Conservation (phyloP, 140 eudicot genomes). For the Oenanthe javanica region DNA sequence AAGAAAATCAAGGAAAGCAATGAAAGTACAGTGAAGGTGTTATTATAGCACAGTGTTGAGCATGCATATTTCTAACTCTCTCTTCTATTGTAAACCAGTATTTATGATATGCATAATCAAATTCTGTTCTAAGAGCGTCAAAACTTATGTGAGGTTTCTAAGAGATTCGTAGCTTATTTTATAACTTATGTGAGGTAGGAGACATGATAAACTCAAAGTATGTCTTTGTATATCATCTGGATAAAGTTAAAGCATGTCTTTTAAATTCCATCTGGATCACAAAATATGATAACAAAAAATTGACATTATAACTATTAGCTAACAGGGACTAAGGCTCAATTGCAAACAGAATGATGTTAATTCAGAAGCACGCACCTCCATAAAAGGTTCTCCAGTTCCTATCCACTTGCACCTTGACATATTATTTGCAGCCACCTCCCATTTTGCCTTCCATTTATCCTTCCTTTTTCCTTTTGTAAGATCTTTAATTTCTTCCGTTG, state of each 20-base stretch:
- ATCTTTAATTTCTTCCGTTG: slow-evolving; percentile 38
- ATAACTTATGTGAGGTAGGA: not conserved
- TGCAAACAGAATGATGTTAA: not conserved
- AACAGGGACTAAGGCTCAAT: not conserved
- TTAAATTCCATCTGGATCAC: not conserved
- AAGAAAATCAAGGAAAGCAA: too few species aligned
- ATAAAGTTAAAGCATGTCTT: not conserved
- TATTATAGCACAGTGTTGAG: too few species aligned
- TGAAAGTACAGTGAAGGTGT: too few species aligned
- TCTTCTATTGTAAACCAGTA: too few species aligned
- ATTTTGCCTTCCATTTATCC: slow-evolving; percentile 60
- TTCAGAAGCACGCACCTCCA: slow-evolving; percentile 36
- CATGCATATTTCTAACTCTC: too few species aligned
- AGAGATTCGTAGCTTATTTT: too few species aligned
- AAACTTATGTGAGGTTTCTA: too few species aligned
- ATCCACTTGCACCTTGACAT: slow-evolving; percentile 56
- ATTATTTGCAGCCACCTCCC: slow-evolving; percentile 53
- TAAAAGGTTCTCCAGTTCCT: slow-evolving; percentile 50
- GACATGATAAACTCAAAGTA: not conserved
- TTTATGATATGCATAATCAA: too few species aligned
- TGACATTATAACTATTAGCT: not conserved
- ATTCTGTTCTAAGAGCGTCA: too few species aligned
- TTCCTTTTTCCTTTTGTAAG: slow-evolving; percentile 50
- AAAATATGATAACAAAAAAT: not conserved
- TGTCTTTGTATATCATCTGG: not conserved